Base-by-base conservation (phyloP, 2,329 filamentous ascomycete genomes). In the Neodidymelliopsis sp. region DNA sequence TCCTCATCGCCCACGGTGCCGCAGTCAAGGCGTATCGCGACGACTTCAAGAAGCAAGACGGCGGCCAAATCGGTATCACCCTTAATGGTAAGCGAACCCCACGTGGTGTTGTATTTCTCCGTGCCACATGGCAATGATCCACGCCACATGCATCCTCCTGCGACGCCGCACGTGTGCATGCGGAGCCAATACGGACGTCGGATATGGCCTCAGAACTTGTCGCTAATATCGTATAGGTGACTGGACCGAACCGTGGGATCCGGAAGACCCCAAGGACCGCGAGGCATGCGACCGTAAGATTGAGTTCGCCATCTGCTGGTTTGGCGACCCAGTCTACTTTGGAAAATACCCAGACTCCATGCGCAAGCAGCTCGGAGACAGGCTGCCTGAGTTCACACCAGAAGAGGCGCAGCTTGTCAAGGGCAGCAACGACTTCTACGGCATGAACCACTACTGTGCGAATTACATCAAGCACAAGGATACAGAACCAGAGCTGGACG, bases 361-460 rank as follows among this genome's bases (percentile, higher is more conserved):
- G 90, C 81, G 83, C 49, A 84, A 84, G 69, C 90, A 95, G 77
- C 84, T 95, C 13, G 90, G 90, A 46, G 80, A 87, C 68, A 84
- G 90, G 11, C 81, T 95, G 36, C 91, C 91, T 4, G 77, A 79
- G 33, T 94, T 89, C 72, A 91, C 88, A 0, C 73, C 81, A 0
- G 88, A 90, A 59, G 90, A 96, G 68, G 73, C 79, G 18, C 83
- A 83, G 2, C 78, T 94, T n/a, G 85, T 96, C 34, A 81, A 87
- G 65, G 90, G 89, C n/a, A 90, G 87, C 69, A 94, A 94, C 72
- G 91, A 95, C 78, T 95, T 95, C 75, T 95, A 95, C 74, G 91
- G 90, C 72, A 93, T 93, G 89, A 95, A 96, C 79, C 88, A 91
- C 79, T 96, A 96, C 79, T 92, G 89, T 39, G 88, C 90, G 67